phyloP scores from a whole-genome alignment of 1,284 basidiomycete species.

The Blastosporella zonata region DNA sequence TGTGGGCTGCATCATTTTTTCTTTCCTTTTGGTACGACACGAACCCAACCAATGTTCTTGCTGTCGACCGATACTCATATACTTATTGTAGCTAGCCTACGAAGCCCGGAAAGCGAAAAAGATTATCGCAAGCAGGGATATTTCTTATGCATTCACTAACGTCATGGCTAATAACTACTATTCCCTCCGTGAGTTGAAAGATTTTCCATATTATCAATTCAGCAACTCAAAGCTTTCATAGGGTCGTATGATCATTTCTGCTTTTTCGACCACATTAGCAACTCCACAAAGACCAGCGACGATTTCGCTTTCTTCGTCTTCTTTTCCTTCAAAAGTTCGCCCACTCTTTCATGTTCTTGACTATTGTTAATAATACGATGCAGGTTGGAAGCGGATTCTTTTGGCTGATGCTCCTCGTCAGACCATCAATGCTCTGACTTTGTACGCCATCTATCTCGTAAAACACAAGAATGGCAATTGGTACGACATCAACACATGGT shows the following conservation, averaged over 20 bases:
- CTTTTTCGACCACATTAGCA: slow-evolving; percentile 95
- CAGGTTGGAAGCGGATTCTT: slow-evolving; percentile 94
- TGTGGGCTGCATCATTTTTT: slow-evolving; percentile 96
- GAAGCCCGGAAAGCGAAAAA: slow-evolving; percentile 90
- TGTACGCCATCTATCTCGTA: slow-evolving; percentile 88
- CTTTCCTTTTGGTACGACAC: slow-evolving; percentile 82
- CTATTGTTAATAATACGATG: slow-evolving; percentile 11
- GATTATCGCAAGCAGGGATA: slow-evolving; percentile 93
- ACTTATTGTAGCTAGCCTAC: slow-evolving; percentile 71
- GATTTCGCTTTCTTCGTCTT: slow-evolving; percentile 99
- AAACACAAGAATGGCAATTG: slow-evolving; percentile 67
- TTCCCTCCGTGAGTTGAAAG: slow-evolving; percentile 75
- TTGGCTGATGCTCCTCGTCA: slow-evolving; percentile 98
- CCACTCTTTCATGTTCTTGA: slow-evolving; percentile 1
- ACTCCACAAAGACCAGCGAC: slow-evolving; percentile 94
- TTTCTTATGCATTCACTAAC: slow-evolving; percentile 96
- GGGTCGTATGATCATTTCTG: slow-evolving; percentile 97
- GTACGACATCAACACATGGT: slow-evolving; percentile 70
- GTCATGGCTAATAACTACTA: slow-evolving; percentile 97
- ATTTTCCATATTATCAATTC: slow-evolving; percentile 1
- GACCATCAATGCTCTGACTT: slow-evolving; percentile 91
- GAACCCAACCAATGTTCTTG: not conserved
- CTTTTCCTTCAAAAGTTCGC: slow-evolving; percentile 96
- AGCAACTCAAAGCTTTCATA: slow-evolving; percentile 26
- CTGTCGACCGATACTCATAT: slow-evolving; percentile 12